These are phyloP conservation scores for Rosa multiflora DNA, from an alignment of 306 rosid species.

Conservation along the genomic window DNA sequence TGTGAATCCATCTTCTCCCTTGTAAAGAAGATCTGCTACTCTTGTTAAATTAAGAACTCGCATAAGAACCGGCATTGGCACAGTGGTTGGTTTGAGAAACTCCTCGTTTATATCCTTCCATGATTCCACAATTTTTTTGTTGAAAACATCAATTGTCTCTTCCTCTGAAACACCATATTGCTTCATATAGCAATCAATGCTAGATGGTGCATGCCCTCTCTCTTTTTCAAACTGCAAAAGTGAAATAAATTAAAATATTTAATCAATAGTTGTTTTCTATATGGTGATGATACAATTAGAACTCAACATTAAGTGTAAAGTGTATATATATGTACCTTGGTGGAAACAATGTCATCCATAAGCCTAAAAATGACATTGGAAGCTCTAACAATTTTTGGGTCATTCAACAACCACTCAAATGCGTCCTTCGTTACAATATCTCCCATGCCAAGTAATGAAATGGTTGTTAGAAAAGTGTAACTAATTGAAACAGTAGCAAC, in stretches of 20 bases:
- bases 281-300: no score
- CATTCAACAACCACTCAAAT: slow-evolving; percentile 16
- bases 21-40: background rate
- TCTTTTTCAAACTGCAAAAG: slow-evolving; percentile 18
- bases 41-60: background rate
- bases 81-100: background rate
- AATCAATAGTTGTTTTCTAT: background rate
- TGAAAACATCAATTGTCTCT: background rate
- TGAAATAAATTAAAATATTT: background rate
- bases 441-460: slow-evolving; percentile 6
- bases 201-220: background rate
- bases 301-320: background rate
- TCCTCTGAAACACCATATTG: background rate
- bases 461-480: background rate
- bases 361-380: background rate
- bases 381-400: slow-evolving; percentile 13
- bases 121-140: background rate
- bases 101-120: background rate
- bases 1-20: background rate
- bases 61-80: background rate
- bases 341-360: background rate
- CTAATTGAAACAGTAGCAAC: background rate
- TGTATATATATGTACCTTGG: background rate
- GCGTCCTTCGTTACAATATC: slow-evolving; percentile 13
- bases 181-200: background rate